Percentiles rank a stretch among this genome's conserved stretches.
phyloP scores from a whole-genome alignment of 495 filamentous ascomycete species.

The Cudoniella acicularis region DNA sequence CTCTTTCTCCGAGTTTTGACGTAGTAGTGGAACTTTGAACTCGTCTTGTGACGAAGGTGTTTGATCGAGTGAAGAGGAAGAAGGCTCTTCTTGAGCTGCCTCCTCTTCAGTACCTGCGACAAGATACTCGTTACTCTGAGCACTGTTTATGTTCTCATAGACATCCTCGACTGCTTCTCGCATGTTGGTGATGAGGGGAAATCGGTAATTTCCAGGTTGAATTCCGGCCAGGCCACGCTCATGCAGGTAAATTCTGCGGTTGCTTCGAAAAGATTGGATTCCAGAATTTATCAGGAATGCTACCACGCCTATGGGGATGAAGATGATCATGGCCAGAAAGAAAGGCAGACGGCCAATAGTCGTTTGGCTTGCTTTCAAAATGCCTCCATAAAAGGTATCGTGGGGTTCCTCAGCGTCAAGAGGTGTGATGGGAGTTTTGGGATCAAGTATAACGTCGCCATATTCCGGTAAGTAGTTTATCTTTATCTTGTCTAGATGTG shows the following conservation, averaged over 20 bases:
- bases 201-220: constrained; percentile 60
- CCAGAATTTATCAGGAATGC: constrained; percentile 71
- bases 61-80: not conserved
- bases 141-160: constrained; percentile 64
- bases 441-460: constrained; percentile 72
- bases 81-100: constrained; percentile 7
- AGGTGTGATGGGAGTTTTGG: constrained; percentile 54
- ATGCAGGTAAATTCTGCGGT: constrained; percentile 69
- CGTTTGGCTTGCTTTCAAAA: constrained; percentile 25
- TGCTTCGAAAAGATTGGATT: constrained; percentile 69
- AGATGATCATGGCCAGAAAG: constrained; percentile 55
- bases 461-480: constrained; percentile 73
- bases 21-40: constrained; percentile 12
- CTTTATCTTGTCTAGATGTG: constrained; percentile 57
- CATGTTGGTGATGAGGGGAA: constrained; percentile 70
- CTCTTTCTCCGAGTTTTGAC: constrained; percentile 5
- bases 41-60: constrained; percentile 15
- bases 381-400: constrained; percentile 5
- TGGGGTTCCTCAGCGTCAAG: constrained; percentile 20
- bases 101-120: constrained; percentile 21
- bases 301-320: constrained; percentile 64
- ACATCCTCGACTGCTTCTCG: constrained; percentile 68
- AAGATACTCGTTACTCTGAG: constrained; percentile 54
- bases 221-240: constrained; percentile 65
- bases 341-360: constrained; percentile 46